A percentile compares a stretch with the other conserved stretches of the same genome.
These are phyloP conservation scores for Prunus padus DNA, from an alignment of 306 rosid species.

Conservation along the genomic window DNA sequence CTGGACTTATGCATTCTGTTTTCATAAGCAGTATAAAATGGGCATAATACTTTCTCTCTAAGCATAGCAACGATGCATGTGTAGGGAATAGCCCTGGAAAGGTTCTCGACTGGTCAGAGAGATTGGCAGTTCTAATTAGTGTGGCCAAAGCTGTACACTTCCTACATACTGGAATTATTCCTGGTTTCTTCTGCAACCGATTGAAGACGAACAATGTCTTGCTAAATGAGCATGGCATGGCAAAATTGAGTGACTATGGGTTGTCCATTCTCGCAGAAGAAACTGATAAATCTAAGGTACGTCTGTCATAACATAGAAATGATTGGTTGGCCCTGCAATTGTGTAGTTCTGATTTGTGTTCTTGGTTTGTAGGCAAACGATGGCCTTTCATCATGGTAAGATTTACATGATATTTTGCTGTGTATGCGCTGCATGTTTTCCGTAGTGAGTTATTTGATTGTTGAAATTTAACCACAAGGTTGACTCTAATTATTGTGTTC, in stretches of 20 bases:
- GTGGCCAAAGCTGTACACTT: slow-evolving; percentile 88
- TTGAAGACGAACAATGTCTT: slow-evolving; percentile 71
- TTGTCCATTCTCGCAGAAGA: slow-evolving; percentile 82
- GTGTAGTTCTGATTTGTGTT: slow-evolving; percentile 29
- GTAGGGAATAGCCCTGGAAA: slow-evolving; percentile 53
- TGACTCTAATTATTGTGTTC: slow-evolving; percentile 27
- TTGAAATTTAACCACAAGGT: background rate
- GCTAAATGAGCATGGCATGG: slow-evolving; percentile 61
- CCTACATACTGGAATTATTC: slow-evolving; percentile 91
- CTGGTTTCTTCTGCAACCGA: slow-evolving; percentile 78
- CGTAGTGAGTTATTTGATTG: background rate
- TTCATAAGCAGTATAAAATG: too few species aligned
- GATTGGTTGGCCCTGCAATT: slow-evolving; percentile 11
- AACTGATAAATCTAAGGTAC: slow-evolving; percentile 51
- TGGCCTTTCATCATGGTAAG: slow-evolving; percentile 65
- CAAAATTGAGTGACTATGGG: slow-evolving; percentile 88
- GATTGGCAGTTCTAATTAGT: slow-evolving; percentile 58
- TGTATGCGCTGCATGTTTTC: slow-evolving; percentile 1
- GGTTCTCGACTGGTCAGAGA: slow-evolving; percentile 73
- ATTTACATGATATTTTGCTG: background rate
- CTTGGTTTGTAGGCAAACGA: slow-evolving; percentile 64
- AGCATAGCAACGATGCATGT: slow-evolving; percentile 24
- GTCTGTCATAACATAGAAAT: background rate
- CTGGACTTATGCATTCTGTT: too few species aligned
- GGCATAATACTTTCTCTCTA: too few species aligned